These are phyloP conservation scores for Zygoascus bituminiphila DNA, from an alignment of 805 yeast species.

Conservation along the genomic window DNA sequence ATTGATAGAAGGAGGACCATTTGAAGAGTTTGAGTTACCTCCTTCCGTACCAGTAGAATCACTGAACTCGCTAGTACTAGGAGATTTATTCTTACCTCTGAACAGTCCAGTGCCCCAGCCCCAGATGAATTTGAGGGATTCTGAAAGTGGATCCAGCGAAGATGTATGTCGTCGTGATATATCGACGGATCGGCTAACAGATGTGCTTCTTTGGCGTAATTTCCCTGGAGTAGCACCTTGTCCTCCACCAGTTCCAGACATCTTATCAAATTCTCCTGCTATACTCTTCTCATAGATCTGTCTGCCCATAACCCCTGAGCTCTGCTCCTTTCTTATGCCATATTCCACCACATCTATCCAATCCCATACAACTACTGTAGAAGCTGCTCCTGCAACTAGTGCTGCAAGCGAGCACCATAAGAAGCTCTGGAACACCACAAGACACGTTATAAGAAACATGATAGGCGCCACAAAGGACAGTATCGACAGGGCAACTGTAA, in stretches of 20 bases:
- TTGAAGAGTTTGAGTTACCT: no score
- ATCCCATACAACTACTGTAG: constrained; percentile 55
- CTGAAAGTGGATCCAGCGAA: background rate
- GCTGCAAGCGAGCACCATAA: constrained; percentile 43
- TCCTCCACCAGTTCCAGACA: constrained; percentile 6
- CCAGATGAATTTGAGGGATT: background rate
- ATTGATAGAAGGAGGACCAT: background rate
- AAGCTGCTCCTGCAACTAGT: constrained; percentile 41
- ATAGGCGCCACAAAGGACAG: constrained; percentile 33
- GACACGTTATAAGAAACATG: constrained; percentile 28
- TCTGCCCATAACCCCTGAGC: constrained; percentile 55
- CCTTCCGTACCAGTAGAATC: background rate
- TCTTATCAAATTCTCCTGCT: constrained; percentile 6
- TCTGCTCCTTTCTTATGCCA: constrained; percentile 43
- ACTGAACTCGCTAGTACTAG: background rate
- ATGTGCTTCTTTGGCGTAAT: background rate
- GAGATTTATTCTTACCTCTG: background rate
- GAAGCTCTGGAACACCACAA: constrained; percentile 30
- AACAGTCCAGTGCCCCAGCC: background rate
- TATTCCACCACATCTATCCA: constrained; percentile 51
- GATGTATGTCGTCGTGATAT: background rate
- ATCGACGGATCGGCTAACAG: background rate
- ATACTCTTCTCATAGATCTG: constrained; percentile 38
- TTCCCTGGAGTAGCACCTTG: background rate
- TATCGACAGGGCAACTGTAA: constrained; percentile 41